Conservation (phyloP, 495 filamentous ascomycete genomes). For the Penicillium riverlandense region DNA sequence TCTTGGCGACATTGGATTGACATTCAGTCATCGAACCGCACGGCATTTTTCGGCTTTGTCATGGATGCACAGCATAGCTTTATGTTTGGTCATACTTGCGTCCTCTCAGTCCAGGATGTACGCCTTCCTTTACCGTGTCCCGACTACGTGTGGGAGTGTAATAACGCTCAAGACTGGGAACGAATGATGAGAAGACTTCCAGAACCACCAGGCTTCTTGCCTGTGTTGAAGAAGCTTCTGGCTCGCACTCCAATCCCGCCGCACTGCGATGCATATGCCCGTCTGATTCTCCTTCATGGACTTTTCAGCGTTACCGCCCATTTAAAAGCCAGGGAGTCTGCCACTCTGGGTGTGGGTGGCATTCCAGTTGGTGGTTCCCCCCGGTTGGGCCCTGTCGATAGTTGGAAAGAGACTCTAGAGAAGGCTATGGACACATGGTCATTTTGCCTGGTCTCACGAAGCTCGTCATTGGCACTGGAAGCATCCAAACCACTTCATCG, state of each 20-base stretch:
- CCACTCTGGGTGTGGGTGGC: no score
- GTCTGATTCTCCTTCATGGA: no score
- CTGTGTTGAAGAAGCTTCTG: no score
- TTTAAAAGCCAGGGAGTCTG: no score
- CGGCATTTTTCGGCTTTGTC: slow-evolving; percentile 13
- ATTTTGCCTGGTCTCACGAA: slow-evolving; percentile 2
- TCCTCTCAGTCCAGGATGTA: slow-evolving; percentile 12
- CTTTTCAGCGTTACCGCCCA: no score
- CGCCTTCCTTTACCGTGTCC: slow-evolving; percentile 8
- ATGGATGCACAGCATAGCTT: slow-evolving; percentile 17
- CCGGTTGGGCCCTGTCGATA: no score
- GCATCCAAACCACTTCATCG: slow-evolving; percentile 2
- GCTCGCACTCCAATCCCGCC: no score
- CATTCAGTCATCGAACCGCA: slow-evolving; percentile 8
- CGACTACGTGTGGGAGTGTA: slow-evolving; percentile 12
- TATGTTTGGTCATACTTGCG: slow-evolving; percentile 10
- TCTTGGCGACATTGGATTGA: slow-evolving; percentile 11
- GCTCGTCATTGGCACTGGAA: slow-evolving; percentile 5
- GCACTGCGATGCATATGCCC: no score
- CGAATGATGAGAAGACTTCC: no score
- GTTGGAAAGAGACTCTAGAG: no score
- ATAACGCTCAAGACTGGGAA: not conserved
- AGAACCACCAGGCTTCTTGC: no score
- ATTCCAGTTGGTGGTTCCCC: no score
- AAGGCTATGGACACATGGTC: slow-evolving; percentile 2